phyloP scores from a whole-genome alignment of 768 basidiomycete genomes.

The Auricularia cornea region DNA sequence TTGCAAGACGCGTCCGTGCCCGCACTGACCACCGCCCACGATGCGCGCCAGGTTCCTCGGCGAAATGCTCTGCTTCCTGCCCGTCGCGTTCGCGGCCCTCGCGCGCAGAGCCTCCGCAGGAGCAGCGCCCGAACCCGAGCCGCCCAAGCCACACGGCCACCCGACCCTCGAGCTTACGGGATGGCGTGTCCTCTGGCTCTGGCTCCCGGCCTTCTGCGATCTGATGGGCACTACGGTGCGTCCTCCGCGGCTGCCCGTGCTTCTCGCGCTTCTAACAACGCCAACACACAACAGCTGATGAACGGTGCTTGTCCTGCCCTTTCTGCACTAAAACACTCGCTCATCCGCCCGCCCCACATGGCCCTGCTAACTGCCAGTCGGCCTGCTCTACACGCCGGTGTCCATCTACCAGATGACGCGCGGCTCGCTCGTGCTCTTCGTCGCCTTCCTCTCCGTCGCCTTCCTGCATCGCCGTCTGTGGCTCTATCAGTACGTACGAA shows the following conservation, averaged over 20 bases:
- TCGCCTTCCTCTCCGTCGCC: conserved; percentile 81
- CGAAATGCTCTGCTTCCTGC: conserved; percentile 89
- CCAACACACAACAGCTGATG: background rate
- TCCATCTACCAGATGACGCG: conserved; percentile 74
- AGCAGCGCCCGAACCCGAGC: conserved; percentile 6
- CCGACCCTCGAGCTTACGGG: conserved; percentile 43
- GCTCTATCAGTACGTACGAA: conserved; percentile 65
- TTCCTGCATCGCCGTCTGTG: conserved; percentile 82
- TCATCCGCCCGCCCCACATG: conserved; percentile 9
- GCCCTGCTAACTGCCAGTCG: conserved; percentile 79
- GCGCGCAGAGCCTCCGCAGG: conserved; percentile 24
- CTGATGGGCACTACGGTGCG: conserved; percentile 84
- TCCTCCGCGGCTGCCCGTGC: conserved; percentile 12
- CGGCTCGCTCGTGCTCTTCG: conserved; percentile 88
- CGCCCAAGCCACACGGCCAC: conserved; percentile 21
- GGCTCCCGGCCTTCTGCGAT: conserved; percentile 85
- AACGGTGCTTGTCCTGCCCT: background rate
- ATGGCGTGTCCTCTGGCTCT: conserved; percentile 66
- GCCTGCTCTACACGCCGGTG: conserved; percentile 91
- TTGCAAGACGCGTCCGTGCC: conserved; percentile 2
- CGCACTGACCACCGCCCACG: conserved; percentile 11
- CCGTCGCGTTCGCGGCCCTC: conserved; percentile 66
- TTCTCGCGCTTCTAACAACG: background rate
- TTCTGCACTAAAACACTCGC: conserved; percentile 1
- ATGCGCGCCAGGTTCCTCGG: conserved; percentile 59